A percentile compares a stretch with the other conserved stretches of the same genome.
phyloP scores from a whole-genome alignment of 345 rosid species.

The Hypericum androsaemum region DNA sequence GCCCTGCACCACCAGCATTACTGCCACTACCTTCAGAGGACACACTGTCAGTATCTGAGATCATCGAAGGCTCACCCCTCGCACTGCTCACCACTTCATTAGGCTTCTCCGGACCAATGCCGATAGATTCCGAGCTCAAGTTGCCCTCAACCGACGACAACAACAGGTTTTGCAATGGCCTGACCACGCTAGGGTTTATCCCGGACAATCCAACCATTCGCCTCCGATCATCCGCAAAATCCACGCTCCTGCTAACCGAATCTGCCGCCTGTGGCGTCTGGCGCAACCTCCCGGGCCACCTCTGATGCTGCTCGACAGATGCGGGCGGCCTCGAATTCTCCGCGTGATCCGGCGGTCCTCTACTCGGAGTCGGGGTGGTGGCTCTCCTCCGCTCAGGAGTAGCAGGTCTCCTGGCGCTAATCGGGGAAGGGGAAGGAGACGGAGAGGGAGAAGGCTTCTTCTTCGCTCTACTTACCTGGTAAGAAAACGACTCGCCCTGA shows the following conservation, averaged over 20 bases:
- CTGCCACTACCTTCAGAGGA: conserved; percentile 43
- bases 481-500: conserved; percentile 73
- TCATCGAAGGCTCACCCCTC: conserved; percentile 26
- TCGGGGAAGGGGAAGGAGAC: conserved; percentile 33
- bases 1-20: conserved; percentile 15
- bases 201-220: conserved; percentile 35
- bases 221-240: conserved; percentile 41
- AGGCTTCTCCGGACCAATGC: conserved; percentile 26
- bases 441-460: too few relatives aligned
- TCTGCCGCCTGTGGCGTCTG: conserved; percentile 14
- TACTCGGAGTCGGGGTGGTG: conserved; percentile 25
- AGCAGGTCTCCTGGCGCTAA: conserved; percentile 39
- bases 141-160: conserved; percentile 39
- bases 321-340: conserved; percentile 38
- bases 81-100: conserved; percentile 20
- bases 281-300: conserved; percentile 68
- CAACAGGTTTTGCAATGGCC: conserved; percentile 49
- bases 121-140: conserved; percentile 42
- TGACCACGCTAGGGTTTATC: conserved; percentile 29
- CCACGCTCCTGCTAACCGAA: conserved; percentile 57
- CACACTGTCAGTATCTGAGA: conserved; percentile 80
- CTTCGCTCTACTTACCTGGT: conserved; percentile 62
- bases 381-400: conserved; percentile 70
- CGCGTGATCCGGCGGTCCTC: conserved; percentile 32
- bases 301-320: conserved; percentile 33